A percentile compares a stretch with the other conserved stretches of the same genome.
Conservation (phyloP, 208 protist species). For the Leishmania martiniquensis region DNA sequence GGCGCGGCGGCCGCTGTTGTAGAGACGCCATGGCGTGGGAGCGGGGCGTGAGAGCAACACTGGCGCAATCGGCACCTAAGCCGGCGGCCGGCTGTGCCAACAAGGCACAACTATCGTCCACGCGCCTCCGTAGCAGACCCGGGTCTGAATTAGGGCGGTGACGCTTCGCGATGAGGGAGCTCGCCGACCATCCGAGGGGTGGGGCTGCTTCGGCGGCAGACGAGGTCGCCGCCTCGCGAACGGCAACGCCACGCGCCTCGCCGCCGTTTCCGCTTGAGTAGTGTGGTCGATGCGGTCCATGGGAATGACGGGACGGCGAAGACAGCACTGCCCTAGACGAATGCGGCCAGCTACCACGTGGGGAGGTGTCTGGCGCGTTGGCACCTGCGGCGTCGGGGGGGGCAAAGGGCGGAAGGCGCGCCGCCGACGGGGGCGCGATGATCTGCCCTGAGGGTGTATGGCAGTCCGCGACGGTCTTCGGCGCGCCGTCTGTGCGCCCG, state of each 20-base stretch:
- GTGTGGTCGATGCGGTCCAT: background rate
- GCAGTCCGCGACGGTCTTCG: background rate
- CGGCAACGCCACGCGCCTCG: background rate
- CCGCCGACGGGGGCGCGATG: background rate
- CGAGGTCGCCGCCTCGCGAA: background rate
- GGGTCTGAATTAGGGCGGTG: slow-evolving; percentile 15
- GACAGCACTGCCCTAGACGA: background rate
- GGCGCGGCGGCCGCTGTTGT: slow-evolving; percentile 1
- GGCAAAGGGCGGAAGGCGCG: background rate
- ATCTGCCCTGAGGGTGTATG: slow-evolving; percentile 5
- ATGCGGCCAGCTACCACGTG: background rate
- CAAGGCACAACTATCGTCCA: background rate
- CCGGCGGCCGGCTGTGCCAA: background rate
- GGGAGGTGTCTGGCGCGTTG: background rate
- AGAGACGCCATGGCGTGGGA: slow-evolving; percentile 21
- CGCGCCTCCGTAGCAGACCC: background rate
- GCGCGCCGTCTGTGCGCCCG: background rate
- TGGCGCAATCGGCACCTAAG: background rate
- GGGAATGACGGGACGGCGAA: background rate
- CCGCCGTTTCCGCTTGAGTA: slow-evolving; percentile 9
- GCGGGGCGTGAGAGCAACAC: slow-evolving; percentile 10
- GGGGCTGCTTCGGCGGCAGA: slow-evolving; percentile 16
- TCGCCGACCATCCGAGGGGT: slow-evolving; percentile 65
- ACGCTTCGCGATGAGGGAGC: slow-evolving; percentile 48
- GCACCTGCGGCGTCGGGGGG: background rate